Evolutionary conservation across 192 early-diverging fungal species (phyloP).

Genomic region (Dissophora globulifera): DNA sequence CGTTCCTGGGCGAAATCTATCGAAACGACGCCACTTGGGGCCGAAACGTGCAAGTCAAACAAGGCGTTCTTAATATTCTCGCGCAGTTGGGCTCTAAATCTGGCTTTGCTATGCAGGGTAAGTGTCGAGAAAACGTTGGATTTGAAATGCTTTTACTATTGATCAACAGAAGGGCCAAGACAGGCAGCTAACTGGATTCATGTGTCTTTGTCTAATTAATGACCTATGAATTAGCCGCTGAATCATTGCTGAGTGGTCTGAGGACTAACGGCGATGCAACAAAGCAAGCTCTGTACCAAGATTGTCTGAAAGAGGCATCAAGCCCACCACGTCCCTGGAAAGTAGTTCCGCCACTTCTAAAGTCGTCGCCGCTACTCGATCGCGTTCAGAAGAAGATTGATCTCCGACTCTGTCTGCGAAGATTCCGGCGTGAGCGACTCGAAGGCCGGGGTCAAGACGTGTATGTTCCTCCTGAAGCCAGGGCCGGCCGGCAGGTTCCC

Average conservation of each 20-base stretch:
- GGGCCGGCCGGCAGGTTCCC: background rate
- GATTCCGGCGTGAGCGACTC: background rate
- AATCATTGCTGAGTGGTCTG: background rate
- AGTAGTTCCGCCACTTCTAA: background rate
- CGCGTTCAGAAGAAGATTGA: conserved; percentile 1
- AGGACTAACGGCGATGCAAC: background rate
- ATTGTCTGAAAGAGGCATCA: background rate
- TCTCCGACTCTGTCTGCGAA: background rate
- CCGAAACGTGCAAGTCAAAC: background rate
- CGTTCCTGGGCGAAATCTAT: conserved; percentile 6
- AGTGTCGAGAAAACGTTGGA: too few species aligned
- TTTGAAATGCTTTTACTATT: too few species aligned
- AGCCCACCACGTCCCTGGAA: background rate
- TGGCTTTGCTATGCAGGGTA: background rate
- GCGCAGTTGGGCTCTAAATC: background rate
- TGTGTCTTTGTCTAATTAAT: too few species aligned
- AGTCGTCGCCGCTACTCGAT: background rate
- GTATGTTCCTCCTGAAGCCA: conserved; percentile 29
- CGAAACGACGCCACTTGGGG: conserved; percentile 4
- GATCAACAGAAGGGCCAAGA: too few species aligned
- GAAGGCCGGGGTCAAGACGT: background rate
- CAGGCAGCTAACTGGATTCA: too few species aligned
- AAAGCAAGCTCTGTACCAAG: background rate
- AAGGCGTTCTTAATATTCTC: conserved; percentile 8
- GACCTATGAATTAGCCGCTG: background rate